These are phyloP conservation scores for Singerocomus inundabilis DNA, from an alignment of 1,284 basidiomycete genomes.

Conservation along the genomic window DNA sequence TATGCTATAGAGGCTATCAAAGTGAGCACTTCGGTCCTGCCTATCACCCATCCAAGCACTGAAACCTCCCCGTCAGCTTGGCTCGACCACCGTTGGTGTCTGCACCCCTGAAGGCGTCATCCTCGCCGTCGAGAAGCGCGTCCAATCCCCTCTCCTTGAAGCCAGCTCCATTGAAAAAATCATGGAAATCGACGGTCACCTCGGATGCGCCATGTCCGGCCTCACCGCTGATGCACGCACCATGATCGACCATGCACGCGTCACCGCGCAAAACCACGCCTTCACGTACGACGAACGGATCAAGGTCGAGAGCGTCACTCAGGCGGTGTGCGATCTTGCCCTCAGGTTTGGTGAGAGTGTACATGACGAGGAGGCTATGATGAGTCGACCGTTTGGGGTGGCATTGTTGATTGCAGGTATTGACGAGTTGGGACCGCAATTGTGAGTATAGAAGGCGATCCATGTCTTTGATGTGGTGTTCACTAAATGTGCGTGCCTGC, in stretches of 20 bases:
- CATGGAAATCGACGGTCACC: slow-evolving; percentile 97
- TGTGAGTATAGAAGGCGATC: slow-evolving; percentile 50
- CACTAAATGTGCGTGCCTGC: background rate
- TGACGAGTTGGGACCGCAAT: slow-evolving; percentile 94
- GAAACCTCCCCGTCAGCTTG: slow-evolving; percentile 61
- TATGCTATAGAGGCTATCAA: slow-evolving; percentile 99
- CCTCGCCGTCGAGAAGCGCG: slow-evolving; percentile 97
- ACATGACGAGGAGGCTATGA: slow-evolving; percentile 98
- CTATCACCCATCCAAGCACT: background rate
- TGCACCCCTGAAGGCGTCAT: slow-evolving; percentile 86
- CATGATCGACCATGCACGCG: slow-evolving; percentile 99
- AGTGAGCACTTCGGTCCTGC: slow-evolving; percentile 42
- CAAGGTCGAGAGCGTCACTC: slow-evolving; percentile 95
- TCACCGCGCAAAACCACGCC: slow-evolving; percentile 92
- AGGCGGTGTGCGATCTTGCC: slow-evolving; percentile 97
- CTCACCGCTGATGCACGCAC: slow-evolving; percentile 98
- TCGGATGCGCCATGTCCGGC: slow-evolving; percentile 98
- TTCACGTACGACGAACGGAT: slow-evolving; percentile 98
- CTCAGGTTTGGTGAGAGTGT: slow-evolving; percentile 98
- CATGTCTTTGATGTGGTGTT: slow-evolving; percentile 8
- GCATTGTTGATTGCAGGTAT: slow-evolving; percentile 95
- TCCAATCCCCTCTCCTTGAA: slow-evolving; percentile 95
- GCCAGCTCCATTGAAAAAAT: slow-evolving; percentile 98
- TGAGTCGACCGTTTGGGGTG: slow-evolving; percentile 99
- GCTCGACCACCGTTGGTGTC: slow-evolving; percentile 96